Conservation (phyloP, 495 filamentous ascomycete genomes). For the Penicillium manginii region DNA sequence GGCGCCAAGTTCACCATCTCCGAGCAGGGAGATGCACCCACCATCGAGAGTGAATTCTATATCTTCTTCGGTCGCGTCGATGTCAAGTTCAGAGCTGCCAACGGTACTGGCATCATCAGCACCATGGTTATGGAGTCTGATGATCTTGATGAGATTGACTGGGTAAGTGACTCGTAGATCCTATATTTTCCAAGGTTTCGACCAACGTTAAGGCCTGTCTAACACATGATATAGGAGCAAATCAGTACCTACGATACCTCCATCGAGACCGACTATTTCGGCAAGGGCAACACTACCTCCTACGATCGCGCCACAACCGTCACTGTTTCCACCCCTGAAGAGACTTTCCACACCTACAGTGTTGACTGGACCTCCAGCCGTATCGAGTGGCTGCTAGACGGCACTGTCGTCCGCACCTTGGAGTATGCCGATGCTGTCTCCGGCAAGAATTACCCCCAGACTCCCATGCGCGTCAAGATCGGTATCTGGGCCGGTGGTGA, state of each 20-base stretch:
- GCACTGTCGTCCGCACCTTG: conserved; percentile 73
- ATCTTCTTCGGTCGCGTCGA: conserved; percentile 81
- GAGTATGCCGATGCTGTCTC: conserved; percentile 59
- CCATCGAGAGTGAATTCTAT: conserved; percentile 74
- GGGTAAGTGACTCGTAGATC: conserved; percentile 56
- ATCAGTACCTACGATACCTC: conserved; percentile 64
- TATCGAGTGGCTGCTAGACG: conserved; percentile 83
- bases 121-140: conserved; percentile 86
- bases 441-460: conserved; percentile 83
- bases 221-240: conserved; percentile 36
- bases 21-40: conserved; percentile 73
- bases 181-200: not conserved
- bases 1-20: conserved; percentile 74
- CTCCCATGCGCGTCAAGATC: conserved; percentile 83
- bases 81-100: conserved; percentile 71
- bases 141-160: conserved; percentile 92
- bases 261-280: conserved; percentile 92
- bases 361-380: conserved; percentile 79
- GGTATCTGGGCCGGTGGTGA: conserved; percentile 91
- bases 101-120: conserved; percentile 75
- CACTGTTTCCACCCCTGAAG: conserved; percentile 64
- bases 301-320: conserved; percentile 75
- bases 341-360: conserved; percentile 77
- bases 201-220: too few species aligned
- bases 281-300: conserved; percentile 78